A percentile compares a stretch with the other conserved stretches of the same genome.
Conservation (phyloP, 352 stramenopile species). For the Phytophthora citricola region DNA sequence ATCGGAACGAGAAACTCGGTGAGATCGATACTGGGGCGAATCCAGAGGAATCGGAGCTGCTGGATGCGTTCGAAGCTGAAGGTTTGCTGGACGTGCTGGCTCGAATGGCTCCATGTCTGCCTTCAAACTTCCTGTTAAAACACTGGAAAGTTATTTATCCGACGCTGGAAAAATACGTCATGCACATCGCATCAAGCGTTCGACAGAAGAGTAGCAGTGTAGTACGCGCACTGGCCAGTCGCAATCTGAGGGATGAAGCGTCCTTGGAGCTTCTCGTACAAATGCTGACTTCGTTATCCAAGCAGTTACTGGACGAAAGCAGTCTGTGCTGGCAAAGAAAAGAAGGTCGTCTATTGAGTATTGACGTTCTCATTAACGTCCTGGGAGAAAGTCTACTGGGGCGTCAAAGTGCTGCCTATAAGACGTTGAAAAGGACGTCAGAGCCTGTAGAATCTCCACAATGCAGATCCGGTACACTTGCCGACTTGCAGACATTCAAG, state of each 20-base stretch:
- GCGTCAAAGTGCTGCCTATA: constrained; percentile 1
- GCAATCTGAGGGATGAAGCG: background rate
- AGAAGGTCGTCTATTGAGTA: constrained; percentile 73
- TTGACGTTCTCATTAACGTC: constrained; percentile 59
- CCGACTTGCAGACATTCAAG: constrained; percentile 7
- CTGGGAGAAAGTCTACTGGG: constrained; percentile 42
- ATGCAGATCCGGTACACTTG: background rate
- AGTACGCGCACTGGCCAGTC: constrained; percentile 47
- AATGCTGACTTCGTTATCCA: constrained; percentile 58
- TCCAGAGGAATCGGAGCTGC: constrained; percentile 26
- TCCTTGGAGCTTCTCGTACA: constrained; percentile 49
- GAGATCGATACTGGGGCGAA: constrained; percentile 4
- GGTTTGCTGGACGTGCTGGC: constrained; percentile 71
- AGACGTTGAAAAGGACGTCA: constrained; percentile 15
- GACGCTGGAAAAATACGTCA: constrained; percentile 74
- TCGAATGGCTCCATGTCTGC: constrained; percentile 48
- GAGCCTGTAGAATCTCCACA: background rate
- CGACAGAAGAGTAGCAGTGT: constrained; percentile 62
- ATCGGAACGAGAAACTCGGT: constrained; percentile 15
- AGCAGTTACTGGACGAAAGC: constrained; percentile 15
- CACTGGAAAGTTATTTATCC: constrained; percentile 80
- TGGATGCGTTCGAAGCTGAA: constrained; percentile 67
- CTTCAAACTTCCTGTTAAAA: constrained; percentile 60
- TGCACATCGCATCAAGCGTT: constrained; percentile 76
- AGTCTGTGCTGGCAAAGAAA: constrained; percentile 67